Evolutionary conservation across 2,329 filamentous ascomycete genomes (phyloP).

Genomic region (Clarireedia paspali): DNA sequence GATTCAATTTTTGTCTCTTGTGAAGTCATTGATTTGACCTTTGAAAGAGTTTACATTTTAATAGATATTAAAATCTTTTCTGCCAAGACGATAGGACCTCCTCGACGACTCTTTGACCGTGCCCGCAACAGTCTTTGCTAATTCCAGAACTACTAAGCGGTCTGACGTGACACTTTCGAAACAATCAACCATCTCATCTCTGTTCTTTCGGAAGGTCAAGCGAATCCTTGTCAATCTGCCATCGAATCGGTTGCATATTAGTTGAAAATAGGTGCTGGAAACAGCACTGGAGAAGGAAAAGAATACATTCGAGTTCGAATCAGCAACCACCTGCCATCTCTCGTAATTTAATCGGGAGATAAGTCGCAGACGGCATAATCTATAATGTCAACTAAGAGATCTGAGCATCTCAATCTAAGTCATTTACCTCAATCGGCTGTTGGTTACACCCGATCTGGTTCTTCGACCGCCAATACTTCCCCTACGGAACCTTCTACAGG

Average conservation of each 20-base stretch:
- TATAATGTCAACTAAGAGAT: conserved; percentile 88
- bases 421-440: conserved; percentile 49
- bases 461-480: conserved; percentile 73
- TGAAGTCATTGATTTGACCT: conserved; percentile 20
- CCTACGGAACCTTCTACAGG: conserved; percentile 66
- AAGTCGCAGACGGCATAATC: conserved; percentile 44
- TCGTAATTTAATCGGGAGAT: conserved; percentile 24
- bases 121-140: conserved; percentile 14
- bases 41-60: conserved; percentile 17
- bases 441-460: conserved; percentile 47
- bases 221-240: neutral
- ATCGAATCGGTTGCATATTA: neutral
- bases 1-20: conserved; percentile 4
- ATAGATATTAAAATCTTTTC: conserved; percentile 17
- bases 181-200: neutral
- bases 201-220: neutral
- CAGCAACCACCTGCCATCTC: conserved; percentile 21
- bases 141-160: neutral
- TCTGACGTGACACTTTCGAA: conserved; percentile 4
- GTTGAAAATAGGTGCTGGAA: conserved; percentile 11
- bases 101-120: conserved; percentile 3
- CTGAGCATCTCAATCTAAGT: conserved; percentile 80
- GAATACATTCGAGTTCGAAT: conserved; percentile 21
- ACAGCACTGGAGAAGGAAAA: neutral
- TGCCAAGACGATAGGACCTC: neutral